Evolutionary conservation across 257 asterid species (phyloP).

Genomic region (Capsicum baccatum): DNA sequence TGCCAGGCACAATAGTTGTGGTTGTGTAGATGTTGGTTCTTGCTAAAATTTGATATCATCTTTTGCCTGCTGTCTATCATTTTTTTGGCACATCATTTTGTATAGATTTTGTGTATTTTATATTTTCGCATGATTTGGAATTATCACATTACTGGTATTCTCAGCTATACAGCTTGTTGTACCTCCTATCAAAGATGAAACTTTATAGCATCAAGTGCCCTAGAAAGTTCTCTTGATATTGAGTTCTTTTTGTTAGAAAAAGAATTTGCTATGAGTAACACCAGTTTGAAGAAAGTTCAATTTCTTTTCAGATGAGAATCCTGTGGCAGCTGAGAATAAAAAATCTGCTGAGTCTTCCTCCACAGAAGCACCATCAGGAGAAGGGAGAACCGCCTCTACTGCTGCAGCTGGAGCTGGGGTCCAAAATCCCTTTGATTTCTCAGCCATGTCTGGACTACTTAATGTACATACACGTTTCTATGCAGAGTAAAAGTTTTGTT

Average conservation of each 20-base stretch:
- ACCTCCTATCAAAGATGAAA: neutral
- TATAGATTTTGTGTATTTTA: neutral
- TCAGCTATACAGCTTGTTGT: constrained; percentile 5
- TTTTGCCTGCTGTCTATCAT: neutral
- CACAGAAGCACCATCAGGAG: constrained; percentile 55
- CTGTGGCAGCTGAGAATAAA: constrained; percentile 51
- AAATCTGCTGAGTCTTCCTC: constrained; percentile 42
- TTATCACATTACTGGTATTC: neutral
- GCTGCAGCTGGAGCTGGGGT: constrained; percentile 58
- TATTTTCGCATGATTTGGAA: constrained; percentile 8
- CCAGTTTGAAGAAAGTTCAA: constrained; percentile 7
- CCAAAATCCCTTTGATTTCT: constrained; percentile 87
- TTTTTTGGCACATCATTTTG: neutral
- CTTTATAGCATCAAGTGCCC: neutral
- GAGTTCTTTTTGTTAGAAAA: neutral
- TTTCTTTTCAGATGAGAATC: constrained; percentile 55
- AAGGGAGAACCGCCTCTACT: constrained; percentile 50
- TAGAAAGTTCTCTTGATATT: neutral
- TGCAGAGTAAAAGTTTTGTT: constrained; percentile 9
- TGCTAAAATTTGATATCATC: neutral
- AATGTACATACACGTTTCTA: constrained; percentile 50
- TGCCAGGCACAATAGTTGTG: neutral
- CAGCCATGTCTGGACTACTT: constrained; percentile 86
- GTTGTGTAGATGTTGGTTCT: neutral
- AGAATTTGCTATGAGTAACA: constrained; percentile 1